phyloP scores from a whole-genome alignment of 352 stramenopile species.

The Phytophthora gonapodyides region DNA sequence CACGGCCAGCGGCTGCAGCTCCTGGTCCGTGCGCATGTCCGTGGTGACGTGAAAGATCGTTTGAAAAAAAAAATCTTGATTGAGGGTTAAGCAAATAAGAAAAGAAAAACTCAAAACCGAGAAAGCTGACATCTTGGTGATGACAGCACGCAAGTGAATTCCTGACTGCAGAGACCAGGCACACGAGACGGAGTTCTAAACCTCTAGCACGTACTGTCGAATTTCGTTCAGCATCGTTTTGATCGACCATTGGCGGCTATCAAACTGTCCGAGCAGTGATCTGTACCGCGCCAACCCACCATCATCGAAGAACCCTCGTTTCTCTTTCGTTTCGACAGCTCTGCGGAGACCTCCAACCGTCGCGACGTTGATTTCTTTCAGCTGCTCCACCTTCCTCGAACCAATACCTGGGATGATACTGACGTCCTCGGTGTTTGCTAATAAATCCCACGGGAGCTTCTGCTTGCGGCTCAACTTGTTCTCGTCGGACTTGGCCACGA shows the following conservation, averaged over 20 bases:
- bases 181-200: not conserved
- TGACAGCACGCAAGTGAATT: no score
- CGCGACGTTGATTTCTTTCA: not conserved
- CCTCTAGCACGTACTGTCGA: conserved; percentile 10
- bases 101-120: no score
- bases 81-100: no score
- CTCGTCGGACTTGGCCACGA: not conserved
- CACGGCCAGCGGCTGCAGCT: conserved; percentile 97
- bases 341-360: conserved; percentile 6
- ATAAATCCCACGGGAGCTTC: not conserved
- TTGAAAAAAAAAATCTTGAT: no score
- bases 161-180: no score
- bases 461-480: not conserved
- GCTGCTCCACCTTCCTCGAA: not conserved
- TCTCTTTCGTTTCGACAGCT: not conserved
- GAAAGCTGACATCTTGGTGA: no score
- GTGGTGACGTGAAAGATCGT: conserved; percentile 98
- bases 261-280: not conserved
- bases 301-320: not conserved
- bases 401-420: not conserved
- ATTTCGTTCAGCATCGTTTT: conserved; percentile 7
- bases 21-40: conserved; percentile 96
- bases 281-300: not conserved
- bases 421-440: conserved; percentile 3
- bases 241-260: not conserved